Conservation (phyloP, 2,329 filamentous ascomycete genomes). For the Hypoxylon sp. region DNA sequence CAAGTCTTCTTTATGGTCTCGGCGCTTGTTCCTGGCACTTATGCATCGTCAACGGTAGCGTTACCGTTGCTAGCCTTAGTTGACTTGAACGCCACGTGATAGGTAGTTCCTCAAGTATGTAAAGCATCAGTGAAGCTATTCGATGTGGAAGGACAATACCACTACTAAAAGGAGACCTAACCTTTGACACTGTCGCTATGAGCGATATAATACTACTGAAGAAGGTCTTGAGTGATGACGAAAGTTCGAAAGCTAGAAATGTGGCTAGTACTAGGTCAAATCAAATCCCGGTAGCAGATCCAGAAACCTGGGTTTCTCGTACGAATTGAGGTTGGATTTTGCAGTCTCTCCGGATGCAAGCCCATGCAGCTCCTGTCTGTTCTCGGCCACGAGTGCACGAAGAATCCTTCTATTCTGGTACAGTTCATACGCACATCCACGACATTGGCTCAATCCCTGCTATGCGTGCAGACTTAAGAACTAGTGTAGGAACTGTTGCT, state of each 20-base stretch:
- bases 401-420: slow-evolving; percentile 5
- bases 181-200: background rate
- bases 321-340: slow-evolving; percentile 27
- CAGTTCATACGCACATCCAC: slow-evolving; percentile 17
- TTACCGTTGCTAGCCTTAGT: background rate
- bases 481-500: slow-evolving; percentile 25
- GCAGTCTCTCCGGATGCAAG: slow-evolving; percentile 23
- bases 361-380: slow-evolving; percentile 20
- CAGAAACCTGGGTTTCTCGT: slow-evolving; percentile 42
- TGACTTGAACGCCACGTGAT: background rate
- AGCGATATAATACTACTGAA: background rate
- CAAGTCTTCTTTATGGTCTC: background rate
- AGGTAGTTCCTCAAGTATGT: background rate
- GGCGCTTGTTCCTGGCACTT: background rate
- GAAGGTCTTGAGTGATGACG: background rate
- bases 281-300: slow-evolving; percentile 45
- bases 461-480: slow-evolving; percentile 12
- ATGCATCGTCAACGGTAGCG: background rate
- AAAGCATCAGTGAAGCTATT: background rate
- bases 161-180: background rate
- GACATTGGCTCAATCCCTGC: slow-evolving; percentile 17
- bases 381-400: slow-evolving; percentile 7
- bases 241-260: slow-evolving; percentile 4
- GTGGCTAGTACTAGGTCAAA: slow-evolving; percentile 21
- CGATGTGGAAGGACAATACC: background rate